phyloP scores from a whole-genome alignment of 805 yeast species.

The Yarrowia phangngaensis region DNA sequence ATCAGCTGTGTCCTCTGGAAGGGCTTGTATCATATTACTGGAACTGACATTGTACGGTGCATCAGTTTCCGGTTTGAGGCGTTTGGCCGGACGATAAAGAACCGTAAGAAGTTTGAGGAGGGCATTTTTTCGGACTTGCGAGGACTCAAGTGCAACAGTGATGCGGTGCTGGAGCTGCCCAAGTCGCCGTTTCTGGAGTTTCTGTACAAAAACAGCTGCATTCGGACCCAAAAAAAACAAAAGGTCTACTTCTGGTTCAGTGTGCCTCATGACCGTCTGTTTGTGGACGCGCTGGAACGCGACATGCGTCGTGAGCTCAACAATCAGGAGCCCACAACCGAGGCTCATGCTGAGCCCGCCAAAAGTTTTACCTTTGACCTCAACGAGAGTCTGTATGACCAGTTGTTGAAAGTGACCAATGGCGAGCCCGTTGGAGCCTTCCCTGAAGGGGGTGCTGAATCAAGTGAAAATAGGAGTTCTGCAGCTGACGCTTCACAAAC shows the following conservation, averaged over 20 bases:
- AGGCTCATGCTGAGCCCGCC: constrained; percentile 73
- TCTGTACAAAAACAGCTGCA: constrained; percentile 77
- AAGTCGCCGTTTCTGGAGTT: constrained; percentile 80
- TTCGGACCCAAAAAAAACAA: constrained; percentile 93
- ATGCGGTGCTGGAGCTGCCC: constrained; percentile 84
- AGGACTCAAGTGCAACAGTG: constrained; percentile 70
- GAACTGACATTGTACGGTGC: constrained; percentile 93
- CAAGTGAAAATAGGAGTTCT: neutral
- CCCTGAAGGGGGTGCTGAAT: constrained; percentile 2
- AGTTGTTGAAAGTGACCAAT: constrained; percentile 32
- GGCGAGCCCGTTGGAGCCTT: constrained; percentile 4
- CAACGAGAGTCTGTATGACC: constrained; percentile 39
- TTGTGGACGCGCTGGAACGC: constrained; percentile 89
- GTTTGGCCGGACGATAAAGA: constrained; percentile 79
- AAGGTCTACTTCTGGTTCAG: constrained; percentile 96
- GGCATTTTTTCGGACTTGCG: constrained; percentile 91
- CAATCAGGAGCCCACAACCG: constrained; percentile 64
- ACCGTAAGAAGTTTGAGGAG: constrained; percentile 93
- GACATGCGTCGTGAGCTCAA: constrained; percentile 73
- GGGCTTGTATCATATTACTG: constrained; percentile 82
- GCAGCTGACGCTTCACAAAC: too few relatives aligned
- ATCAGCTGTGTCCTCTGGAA: constrained; percentile 95
- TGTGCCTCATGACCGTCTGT: constrained; percentile 87
- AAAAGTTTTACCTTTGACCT: constrained; percentile 64
- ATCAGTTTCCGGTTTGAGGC: constrained; percentile 82